Evolutionary conservation across 2,329 filamentous ascomycete genomes (phyloP), one percentile per base, ranked within the genome.

Genomic region (Sporothrix pallida): DNA sequence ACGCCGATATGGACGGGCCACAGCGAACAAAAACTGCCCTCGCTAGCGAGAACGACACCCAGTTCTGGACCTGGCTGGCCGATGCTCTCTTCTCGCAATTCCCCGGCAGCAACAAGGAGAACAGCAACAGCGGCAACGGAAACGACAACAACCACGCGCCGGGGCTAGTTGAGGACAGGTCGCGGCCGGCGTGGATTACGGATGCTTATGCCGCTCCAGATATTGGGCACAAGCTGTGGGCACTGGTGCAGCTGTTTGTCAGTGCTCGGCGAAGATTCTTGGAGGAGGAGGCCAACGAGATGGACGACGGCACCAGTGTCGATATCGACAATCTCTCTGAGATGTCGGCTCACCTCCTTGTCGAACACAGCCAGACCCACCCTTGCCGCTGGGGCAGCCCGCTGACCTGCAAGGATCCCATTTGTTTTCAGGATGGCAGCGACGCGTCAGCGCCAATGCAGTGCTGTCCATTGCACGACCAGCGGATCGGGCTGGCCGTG

Each of bases 51-150:
- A n/a, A 0, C 63, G 65, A 69, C 8, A n/a, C 13, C 3, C 8
- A 15, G 7, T 69, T 69, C 15, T 69, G 65, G 65, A 5, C 26
- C 13, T 69, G 65, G 65, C 15, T 69, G 23, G 48, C 65, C 15
- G 17, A 31, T 5, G 31, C 44, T n/a, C 15, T 68, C 23, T 52
- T 56, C 48, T 42, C 13, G 15, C 62, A 48, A 7, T 65, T 23
- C 10, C 3, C 20, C 23, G 31, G 52, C 23, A 26, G 1, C n/a
- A 23, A n/a, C 6, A 1, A n/a, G 23, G n/a, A 37, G 15, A 20
- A 15, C 48, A 20, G 48, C 48, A 48, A 52, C 12, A 9, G 26
- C 65, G 65, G 7, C 20, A n/a, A 42, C 26, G 9, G 9, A 17
- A 10, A 56, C 26, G 17, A 6, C 50, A 37, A 20, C 31, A 6